Conservation (phyloP, 202 grass and related monocot genomes). For the Zoysia matrella region DNA sequence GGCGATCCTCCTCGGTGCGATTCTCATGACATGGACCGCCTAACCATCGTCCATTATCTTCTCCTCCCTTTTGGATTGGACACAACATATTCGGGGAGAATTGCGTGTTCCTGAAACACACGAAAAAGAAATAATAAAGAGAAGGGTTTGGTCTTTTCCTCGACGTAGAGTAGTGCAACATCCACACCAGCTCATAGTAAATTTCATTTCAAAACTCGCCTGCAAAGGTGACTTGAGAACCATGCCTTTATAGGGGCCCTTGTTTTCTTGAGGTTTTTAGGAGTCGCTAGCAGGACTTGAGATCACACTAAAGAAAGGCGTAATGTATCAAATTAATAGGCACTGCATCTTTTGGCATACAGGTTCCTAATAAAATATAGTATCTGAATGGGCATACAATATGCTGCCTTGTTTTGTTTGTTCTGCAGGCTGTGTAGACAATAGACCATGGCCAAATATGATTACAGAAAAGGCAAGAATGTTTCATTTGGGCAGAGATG, state of each 20-base stretch:
- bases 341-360: neutral
- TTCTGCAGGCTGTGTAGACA: neutral
- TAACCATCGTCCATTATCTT: conserved; percentile 41
- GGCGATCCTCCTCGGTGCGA: conserved; percentile 29
- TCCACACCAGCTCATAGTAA: neutral
- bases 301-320: conserved; percentile 18
- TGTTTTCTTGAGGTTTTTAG: neutral
- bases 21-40: conserved; percentile 36
- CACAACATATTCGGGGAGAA: neutral
- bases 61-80: conserved; percentile 1
- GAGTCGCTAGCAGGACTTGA: neutral
- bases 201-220: neutral
- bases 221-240: neutral
- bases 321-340: conserved; percentile 1
- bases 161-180: neutral
- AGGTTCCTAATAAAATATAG: conserved; percentile 13
- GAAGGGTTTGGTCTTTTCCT: conserved; percentile 2
- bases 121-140: neutral
- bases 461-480: conserved; percentile 19
- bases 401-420: neutral
- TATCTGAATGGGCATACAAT: conserved; percentile 16
- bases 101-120: neutral
- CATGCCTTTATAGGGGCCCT: neutral
- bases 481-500: neutral
- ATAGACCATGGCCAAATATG: neutral